Base-by-base conservation (phyloP, 2,329 filamentous ascomycete genomes). In the Truncatella angustata region DNA sequence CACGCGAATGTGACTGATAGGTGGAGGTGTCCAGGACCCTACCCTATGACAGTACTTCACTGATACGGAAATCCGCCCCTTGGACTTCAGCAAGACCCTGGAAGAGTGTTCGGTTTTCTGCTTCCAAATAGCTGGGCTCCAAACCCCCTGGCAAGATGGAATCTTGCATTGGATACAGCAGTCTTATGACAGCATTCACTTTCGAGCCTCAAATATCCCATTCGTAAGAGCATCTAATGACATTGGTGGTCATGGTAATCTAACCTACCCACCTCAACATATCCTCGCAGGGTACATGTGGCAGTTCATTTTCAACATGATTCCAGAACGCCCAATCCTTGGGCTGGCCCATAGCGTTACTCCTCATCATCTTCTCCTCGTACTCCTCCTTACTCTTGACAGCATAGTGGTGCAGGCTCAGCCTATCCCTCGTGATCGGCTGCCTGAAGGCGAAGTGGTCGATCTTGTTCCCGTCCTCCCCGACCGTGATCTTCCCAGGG, bases 371-470 rank as follows among this genome's bases (percentile, higher is more conserved):
- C 56, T 66, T 65, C 52, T 62, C 58, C 52, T 60, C 59, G 50
- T 56, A 69, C 49, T 70, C 61, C 51, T 65, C 60, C n/a, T 53
- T 54, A 49, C 65, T 68, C 59, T 67, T 67, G 26, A 65, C 54
- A 9, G 62, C 61, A 52, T 67, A 70, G 50, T 69, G 66, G 57
- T 69, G 66, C 40, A 70, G 40, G 1, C 54, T 59, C 40, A 70
- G 56, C 16, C 63, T 53, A 36, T 64, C 54, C 34, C 63, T 60
- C 4, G 63, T 66, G 30, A 66, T 63, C 14, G 66, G 65, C 28
- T 51, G 53, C 6, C 66, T 54, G 40, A 54, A 63, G 3, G 60
- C 62, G 4, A 47, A 52, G 6, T 52, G 52, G 5, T 49, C 50
- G 2, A 63, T 54, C 11, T 52, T 26, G 28, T 65, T 61, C 5